Percentiles rank a stretch among this genome's conserved stretches.
phyloP scores from a whole-genome alignment of 202 grass and related monocot species.

The Eragrostis tef region DNA sequence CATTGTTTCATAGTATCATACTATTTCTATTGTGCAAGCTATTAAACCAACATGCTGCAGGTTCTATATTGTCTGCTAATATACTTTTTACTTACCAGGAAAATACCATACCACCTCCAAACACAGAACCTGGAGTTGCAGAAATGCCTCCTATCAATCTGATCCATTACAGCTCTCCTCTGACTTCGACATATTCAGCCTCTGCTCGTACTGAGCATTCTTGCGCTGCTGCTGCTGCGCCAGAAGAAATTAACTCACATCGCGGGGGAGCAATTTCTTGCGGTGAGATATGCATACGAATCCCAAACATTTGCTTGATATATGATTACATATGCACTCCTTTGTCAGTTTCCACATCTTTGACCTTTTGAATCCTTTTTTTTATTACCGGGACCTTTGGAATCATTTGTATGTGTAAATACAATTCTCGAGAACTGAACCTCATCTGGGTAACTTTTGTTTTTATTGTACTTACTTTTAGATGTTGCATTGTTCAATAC shows the following conservation, averaged over 20 bases:
- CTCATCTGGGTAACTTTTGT: neutral
- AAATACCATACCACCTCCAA: constrained; percentile 47
- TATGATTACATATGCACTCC: constrained; percentile 8
- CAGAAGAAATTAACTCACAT: constrained; percentile 79
- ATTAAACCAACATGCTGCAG: constrained; percentile 21
- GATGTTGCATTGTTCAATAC: neutral
- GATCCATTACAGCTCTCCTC: constrained; percentile 57
- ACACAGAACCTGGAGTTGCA: constrained; percentile 47
- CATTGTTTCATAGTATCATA: constrained; percentile 13
- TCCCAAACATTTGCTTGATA: constrained; percentile 26
- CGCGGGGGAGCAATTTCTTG: constrained; percentile 42
- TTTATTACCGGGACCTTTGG: neutral
- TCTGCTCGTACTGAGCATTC: constrained; percentile 75
- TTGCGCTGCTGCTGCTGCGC: constrained; percentile 39
- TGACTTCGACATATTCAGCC: constrained; percentile 56
- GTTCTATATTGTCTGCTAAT: constrained; percentile 37
- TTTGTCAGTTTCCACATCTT: constrained; percentile 29
- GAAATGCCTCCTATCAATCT: constrained; percentile 50
- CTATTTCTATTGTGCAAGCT: constrained; percentile 24
- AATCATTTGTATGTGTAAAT: neutral
- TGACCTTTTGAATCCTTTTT: neutral
- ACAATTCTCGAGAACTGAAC: neutral
- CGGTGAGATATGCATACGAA: constrained; percentile 44
- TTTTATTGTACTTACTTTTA: constrained; percentile 22
- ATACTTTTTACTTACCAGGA: constrained; percentile 60